Evolutionary conservation across 2,329 filamentous ascomycete species (phyloP).

Genomic region (Alternaria sp.): DNA sequence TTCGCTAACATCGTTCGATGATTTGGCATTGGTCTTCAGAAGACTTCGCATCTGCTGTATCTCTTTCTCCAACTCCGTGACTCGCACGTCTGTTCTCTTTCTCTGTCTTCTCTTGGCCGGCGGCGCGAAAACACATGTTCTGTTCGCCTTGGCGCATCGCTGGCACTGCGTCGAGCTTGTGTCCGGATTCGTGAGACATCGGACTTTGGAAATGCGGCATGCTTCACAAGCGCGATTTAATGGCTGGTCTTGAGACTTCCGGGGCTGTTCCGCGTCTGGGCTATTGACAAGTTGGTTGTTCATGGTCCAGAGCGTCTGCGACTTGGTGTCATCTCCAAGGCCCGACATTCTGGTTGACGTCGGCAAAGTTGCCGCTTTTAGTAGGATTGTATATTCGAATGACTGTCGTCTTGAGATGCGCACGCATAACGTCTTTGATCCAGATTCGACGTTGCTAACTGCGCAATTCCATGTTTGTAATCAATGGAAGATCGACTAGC

Average conservation of each 20-base stretch:
- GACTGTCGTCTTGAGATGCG: neutral
- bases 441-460: slow-evolving; percentile 11
- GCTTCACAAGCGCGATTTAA: slow-evolving; percentile 47
- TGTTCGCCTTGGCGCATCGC: slow-evolving; percentile 43
- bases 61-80: slow-evolving; percentile 46
- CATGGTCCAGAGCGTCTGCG: slow-evolving; percentile 15
- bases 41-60: slow-evolving; percentile 45
- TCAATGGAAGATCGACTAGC: slow-evolving; percentile 5
- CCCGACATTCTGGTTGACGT: slow-evolving; percentile 14
- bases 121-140: slow-evolving; percentile 42
- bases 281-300: slow-evolving; percentile 20
- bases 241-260: slow-evolving; percentile 35
- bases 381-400: neutral
- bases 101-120: slow-evolving; percentile 45
- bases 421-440: slow-evolving; percentile 2
- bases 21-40: slow-evolving; percentile 30
- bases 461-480: slow-evolving; percentile 15
- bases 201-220: slow-evolving; percentile 45
- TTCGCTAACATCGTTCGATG: slow-evolving; percentile 34
- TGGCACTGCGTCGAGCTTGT: slow-evolving; percentile 39
- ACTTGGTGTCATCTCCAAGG: slow-evolving; percentile 8
- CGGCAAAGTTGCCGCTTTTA: neutral
- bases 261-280: slow-evolving; percentile 20
- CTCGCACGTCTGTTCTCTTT: slow-evolving; percentile 46
- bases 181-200: slow-evolving; percentile 38